Percentiles rank a stretch among this genome's conserved stretches.
Evolutionary conservation across 352 stramenopile species (phyloP).

Genomic region (Aphanomyces cochlioides): DNA sequence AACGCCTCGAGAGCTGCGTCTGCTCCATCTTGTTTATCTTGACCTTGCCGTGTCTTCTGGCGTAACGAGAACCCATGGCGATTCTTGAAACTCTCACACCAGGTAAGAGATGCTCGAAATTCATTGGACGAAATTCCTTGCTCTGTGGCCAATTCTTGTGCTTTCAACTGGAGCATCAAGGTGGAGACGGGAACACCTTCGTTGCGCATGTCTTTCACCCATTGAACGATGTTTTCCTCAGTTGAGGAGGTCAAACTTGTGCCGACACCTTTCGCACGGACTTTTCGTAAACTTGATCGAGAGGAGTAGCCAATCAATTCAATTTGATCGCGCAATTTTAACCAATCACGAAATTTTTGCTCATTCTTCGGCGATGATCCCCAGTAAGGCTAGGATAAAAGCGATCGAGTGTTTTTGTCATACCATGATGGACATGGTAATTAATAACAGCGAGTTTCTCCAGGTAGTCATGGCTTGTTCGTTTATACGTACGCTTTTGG

Average conservation of each 20-base stretch:
- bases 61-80: slow-evolving; percentile 29
- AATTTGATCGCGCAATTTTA: neutral
- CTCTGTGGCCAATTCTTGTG: neutral
- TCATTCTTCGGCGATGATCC: neutral
- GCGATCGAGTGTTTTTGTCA: neutral
- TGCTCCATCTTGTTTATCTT: slow-evolving; percentile 25
- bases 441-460: slow-evolving; percentile 2
- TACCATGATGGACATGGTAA: neutral
- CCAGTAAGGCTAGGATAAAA: neutral
- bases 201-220: neutral
- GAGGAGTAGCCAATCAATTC: neutral
- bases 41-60: slow-evolving; percentile 22
- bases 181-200: neutral
- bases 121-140: slow-evolving; percentile 11
- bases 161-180: neutral
- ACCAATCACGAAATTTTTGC: neutral
- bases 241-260: neutral
- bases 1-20: slow-evolving; percentile 8
- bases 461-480: neutral
- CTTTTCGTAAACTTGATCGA: neutral
- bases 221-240: slow-evolving; percentile 6
- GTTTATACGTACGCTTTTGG: neutral
- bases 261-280: neutral
- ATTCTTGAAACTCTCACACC: neutral
- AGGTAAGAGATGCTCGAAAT: neutral